Conservation (phyloP, 768 basidiomycete species). For the Hydnomerulius pinastri region DNA sequence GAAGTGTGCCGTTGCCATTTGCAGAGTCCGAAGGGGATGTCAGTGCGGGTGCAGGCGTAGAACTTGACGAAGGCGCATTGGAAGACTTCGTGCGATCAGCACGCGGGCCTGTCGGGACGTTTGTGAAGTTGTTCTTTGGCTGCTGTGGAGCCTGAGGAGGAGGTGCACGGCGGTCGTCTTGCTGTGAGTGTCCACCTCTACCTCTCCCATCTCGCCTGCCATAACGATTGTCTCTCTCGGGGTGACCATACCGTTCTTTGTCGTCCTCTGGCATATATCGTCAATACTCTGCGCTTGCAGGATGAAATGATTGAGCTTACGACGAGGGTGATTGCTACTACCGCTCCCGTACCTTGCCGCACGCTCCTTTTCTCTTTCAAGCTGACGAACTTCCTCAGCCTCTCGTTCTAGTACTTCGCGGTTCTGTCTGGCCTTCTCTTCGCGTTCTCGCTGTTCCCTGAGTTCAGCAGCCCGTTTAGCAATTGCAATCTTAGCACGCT, state of each 20-base stretch:
- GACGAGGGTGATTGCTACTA: constrained; percentile 30
- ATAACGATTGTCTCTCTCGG: constrained; percentile 51
- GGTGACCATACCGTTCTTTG: constrained; percentile 46
- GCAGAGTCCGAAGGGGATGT: constrained; percentile 31
- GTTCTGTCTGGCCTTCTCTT: constrained; percentile 60
- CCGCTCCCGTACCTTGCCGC: constrained; percentile 43
- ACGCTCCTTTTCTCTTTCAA: constrained; percentile 44
- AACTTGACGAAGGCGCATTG: constrained; percentile 33
- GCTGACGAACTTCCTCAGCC: constrained; percentile 65
- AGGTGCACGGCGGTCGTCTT: constrained; percentile 38
- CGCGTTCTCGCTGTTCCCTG: constrained; percentile 63
- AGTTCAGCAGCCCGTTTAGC: constrained; percentile 86
- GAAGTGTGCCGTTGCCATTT: constrained; percentile 26
- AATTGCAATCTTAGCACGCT: constrained; percentile 87
- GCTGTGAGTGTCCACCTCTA: constrained; percentile 38
- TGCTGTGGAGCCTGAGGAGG: constrained; percentile 32
- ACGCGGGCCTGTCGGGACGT: constrained; percentile 83
- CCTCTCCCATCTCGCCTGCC: constrained; percentile 41
- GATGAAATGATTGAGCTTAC: constrained; percentile 17
- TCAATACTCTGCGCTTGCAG: constrained; percentile 5
- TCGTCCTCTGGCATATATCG: constrained; percentile 45
- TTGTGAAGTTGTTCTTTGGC: constrained; percentile 54
- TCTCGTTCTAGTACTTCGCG: constrained; percentile 74
- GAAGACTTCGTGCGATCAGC: constrained; percentile 61
- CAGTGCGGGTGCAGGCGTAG: constrained; percentile 54